These are phyloP conservation scores for Opeltia flavorubescens DNA, from an alignment of 495 filamentous ascomycete genomes.

Conservation along the genomic window DNA sequence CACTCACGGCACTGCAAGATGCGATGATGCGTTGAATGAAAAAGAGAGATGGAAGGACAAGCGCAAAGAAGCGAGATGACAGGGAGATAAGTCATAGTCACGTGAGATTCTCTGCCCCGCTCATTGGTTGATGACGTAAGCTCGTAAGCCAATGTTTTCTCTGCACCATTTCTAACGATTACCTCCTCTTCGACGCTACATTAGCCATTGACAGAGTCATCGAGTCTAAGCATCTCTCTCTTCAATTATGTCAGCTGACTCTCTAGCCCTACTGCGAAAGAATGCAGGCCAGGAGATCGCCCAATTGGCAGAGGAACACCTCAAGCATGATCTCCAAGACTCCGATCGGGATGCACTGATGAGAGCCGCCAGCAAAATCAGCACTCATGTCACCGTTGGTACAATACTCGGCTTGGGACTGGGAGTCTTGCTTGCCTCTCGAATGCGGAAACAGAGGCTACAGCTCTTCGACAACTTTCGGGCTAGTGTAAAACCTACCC, in stretches of 20 bases:
- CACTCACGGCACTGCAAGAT: no score
- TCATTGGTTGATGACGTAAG: no score
- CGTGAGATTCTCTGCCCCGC: no score
- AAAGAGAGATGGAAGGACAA: no score
- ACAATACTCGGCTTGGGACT: constrained; percentile 45
- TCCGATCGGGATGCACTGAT: constrained; percentile 45
- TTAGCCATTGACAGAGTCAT: no score
- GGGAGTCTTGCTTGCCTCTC: constrained; percentile 41
- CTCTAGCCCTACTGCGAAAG: constrained; percentile 41
- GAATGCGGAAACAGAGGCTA: constrained; percentile 37
- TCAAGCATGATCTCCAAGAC: constrained; percentile 44
- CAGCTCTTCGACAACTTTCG: constrained; percentile 46
- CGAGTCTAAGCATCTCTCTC: not conserved
- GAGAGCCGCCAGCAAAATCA: constrained; percentile 36
- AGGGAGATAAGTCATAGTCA: no score
- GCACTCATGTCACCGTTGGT: constrained; percentile 40
- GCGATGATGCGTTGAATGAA: no score
- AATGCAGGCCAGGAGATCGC: constrained; percentile 37
- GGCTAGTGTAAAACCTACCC: constrained; percentile 40
- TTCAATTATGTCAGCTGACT: constrained; percentile 28
- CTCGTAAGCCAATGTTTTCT: no score
- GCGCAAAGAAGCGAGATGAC: no score
- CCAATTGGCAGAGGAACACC: constrained; percentile 46
- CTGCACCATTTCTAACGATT: no score
- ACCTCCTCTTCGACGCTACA: no score